Evolutionary conservation across 331 rosid genomes (phyloP).

Genomic region (Acacia pycnantha): DNA sequence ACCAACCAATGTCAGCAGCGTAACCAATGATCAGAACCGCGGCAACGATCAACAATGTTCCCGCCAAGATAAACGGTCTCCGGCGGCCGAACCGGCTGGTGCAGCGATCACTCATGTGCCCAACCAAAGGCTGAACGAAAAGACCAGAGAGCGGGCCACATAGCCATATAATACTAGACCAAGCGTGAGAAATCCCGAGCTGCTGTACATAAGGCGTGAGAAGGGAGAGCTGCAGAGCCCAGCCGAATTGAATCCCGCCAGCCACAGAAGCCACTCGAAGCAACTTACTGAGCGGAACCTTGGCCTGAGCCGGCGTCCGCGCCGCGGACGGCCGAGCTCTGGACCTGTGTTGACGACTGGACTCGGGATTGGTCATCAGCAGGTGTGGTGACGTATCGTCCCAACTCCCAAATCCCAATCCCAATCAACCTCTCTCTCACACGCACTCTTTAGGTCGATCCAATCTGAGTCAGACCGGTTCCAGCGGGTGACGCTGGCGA

Average conservation of each 20-base stretch:
- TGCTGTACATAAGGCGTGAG: constrained; percentile 92
- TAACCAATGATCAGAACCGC: constrained; percentile 68
- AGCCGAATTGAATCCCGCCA: constrained; percentile 91
- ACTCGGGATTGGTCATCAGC: constrained; percentile 50
- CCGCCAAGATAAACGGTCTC: constrained; percentile 71
- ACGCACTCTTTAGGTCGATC: not conserved
- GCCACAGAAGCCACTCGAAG: constrained; percentile 80
- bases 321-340: constrained; percentile 34
- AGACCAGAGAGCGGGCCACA: constrained; percentile 93
- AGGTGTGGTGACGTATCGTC: not conserved
- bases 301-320: constrained; percentile 7
- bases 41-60: constrained; percentile 48
- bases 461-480: constrained; percentile 22
- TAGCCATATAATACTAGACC: constrained; percentile 92
- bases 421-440: not conserved
- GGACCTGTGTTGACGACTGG: constrained; percentile 39
- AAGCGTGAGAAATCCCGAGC: constrained; percentile 91
- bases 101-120: constrained; percentile 81
- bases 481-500: constrained; percentile 23
- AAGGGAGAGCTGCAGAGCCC: constrained; percentile 94
- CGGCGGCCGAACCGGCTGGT: constrained; percentile 86
- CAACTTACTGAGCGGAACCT: constrained; percentile 51
- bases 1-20: constrained; percentile 87
- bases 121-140: constrained; percentile 82
- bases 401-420: not conserved